These are phyloP conservation scores for Boletus rubropictus DNA, from an alignment of 768 basidiomycete species.

Conservation along the genomic window DNA sequence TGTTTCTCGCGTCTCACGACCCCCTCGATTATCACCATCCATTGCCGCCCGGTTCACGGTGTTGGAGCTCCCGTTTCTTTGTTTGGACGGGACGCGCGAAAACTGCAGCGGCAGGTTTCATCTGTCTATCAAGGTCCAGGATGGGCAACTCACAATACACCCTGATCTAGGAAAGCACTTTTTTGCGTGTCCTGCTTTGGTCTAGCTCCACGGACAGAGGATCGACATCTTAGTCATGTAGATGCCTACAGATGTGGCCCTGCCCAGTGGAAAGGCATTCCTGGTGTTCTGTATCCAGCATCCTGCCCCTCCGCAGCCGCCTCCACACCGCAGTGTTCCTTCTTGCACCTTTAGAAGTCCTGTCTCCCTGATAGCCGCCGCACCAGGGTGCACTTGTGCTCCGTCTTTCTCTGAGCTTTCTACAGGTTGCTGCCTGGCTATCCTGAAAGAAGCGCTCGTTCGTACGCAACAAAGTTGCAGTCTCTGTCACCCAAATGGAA, in stretches of 20 bases:
- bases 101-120: neutral
- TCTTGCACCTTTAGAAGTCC: no score
- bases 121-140: no score
- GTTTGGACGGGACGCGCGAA: neutral
- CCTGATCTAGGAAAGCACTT: no score
- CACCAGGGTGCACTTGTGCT: neutral
- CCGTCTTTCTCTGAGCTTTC: neutral
- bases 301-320: neutral
- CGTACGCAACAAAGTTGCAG: constrained; percentile 7
- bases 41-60: constrained; percentile 4
- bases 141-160: neutral
- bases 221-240: constrained; percentile 2
- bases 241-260: no score
- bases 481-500: no score
- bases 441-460: neutral
- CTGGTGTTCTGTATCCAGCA: no score
- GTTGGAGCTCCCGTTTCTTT: neutral
- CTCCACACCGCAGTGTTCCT: neutral
- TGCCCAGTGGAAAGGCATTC: no score
- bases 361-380: neutral
- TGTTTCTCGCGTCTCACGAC: constrained; percentile 3
- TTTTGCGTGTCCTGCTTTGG: constrained; percentile 1
- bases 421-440: neutral
- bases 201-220: constrained; percentile 11
- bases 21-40: constrained; percentile 17